A percentile compares a stretch with the other conserved stretches of the same genome.
phyloP scores from a whole-genome alignment of 208 protist species.

The Eutreptiella sp. region DNA sequence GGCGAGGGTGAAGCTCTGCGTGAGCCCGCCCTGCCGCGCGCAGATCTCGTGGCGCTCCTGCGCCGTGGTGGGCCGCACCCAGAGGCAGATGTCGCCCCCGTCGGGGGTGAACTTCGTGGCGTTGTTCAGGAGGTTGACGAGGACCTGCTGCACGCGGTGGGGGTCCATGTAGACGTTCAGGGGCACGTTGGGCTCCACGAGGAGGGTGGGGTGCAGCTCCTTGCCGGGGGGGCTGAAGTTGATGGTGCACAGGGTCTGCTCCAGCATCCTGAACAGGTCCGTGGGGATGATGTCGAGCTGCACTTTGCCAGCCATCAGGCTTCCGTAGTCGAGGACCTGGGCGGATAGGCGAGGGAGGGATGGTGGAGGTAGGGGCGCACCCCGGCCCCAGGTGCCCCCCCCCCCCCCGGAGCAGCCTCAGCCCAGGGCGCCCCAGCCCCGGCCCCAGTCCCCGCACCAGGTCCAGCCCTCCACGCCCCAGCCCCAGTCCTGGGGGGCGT shows the following conservation, averaged over 20 bases:
- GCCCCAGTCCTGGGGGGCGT: no score
- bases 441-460: no score
- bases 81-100: conserved; percentile 18
- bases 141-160: conserved; percentile 24
- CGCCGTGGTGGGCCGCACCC: no score
- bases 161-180: conserved; percentile 15
- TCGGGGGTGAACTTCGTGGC: conserved; percentile 30
- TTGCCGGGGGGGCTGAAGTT: conserved; percentile 9
- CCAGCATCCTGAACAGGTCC: conserved; percentile 11
- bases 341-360: no score
- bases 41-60: no score
- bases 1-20: no score
- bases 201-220: neutral
- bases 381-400: no score
- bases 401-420: no score
- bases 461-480: no score
- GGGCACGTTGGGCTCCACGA: conserved; percentile 2
- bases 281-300: conserved; percentile 3
- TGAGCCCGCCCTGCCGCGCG: no score
- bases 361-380: no score
- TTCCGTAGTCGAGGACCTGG: conserved; percentile 27
- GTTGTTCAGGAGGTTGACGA: conserved; percentile 31
- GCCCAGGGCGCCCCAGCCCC: no score
- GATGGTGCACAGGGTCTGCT: conserved; percentile 16
- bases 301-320: conserved; percentile 11